Conservation (phyloP, 2,329 filamentous ascomycete species). For the Dactylellina leptospora region DNA sequence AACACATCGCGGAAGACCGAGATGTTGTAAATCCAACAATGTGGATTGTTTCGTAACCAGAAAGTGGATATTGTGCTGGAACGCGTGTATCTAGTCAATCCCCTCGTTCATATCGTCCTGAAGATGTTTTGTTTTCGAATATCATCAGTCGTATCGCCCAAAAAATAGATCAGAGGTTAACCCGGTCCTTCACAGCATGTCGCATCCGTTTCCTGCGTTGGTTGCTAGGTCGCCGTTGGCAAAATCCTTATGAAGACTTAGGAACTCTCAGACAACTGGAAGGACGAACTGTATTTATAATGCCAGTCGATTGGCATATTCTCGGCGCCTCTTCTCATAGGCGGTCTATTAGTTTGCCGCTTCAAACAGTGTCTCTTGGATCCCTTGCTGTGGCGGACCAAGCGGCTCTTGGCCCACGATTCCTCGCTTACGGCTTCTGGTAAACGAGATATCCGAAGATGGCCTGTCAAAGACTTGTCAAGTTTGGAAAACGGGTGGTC, state of each 20-base stretch:
- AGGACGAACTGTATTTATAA: background rate
- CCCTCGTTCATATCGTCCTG: no score
- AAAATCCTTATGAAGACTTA: background rate
- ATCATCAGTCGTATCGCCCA: no score
- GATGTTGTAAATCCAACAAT: no score
- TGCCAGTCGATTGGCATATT: background rate
- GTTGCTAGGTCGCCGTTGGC: background rate
- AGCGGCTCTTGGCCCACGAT: slow-evolving; percentile 26
- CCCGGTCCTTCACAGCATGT: no score
- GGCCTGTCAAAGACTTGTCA: background rate
- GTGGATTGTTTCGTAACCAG: no score
- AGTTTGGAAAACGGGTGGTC: no score
- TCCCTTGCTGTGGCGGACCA: slow-evolving; percentile 6
- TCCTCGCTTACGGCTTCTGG: slow-evolving; percentile 34
- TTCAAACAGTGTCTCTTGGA: background rate
- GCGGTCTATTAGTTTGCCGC: background rate
- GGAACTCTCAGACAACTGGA: background rate
- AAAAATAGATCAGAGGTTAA: no score
- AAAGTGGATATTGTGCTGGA: no score
- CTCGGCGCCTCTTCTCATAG: background rate
- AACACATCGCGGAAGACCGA: no score
- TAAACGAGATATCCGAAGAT: slow-evolving; percentile 33
- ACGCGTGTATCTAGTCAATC: no score
- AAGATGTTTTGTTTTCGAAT: no score
- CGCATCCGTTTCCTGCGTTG: slow-evolving; percentile 1